Evolutionary conservation across 192 early-diverging fungal genomes (phyloP).

Genomic region (Coemansia sp.): DNA sequence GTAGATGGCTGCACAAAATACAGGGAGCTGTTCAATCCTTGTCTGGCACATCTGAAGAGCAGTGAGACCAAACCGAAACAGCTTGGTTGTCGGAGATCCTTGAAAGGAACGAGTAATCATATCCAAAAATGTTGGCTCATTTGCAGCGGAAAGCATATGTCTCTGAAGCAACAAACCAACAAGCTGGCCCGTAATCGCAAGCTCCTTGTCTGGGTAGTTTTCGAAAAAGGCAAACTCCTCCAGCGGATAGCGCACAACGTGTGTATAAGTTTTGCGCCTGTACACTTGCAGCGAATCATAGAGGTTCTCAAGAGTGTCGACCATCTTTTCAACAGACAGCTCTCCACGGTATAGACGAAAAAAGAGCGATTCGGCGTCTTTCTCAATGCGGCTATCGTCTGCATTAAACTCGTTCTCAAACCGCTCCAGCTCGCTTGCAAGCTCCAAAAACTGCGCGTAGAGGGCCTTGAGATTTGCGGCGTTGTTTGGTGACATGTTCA

Average conservation of each 20-base stretch:
- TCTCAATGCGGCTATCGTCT: conserved; percentile 49
- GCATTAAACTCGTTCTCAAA: conserved; percentile 37
- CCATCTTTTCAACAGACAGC: conserved; percentile 77
- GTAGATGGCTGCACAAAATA: conserved; percentile 79
- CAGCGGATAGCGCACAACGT: conserved; percentile 91
- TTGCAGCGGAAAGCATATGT: conserved; percentile 76
- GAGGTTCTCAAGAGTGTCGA: conserved; percentile 77
- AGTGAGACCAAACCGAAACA: conserved; percentile 89
- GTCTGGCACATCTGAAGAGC: conserved; percentile 81
- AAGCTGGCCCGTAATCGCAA: conserved; percentile 82
- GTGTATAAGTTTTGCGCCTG: conserved; percentile 82
- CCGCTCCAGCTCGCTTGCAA: conserved; percentile 40
- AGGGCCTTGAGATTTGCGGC: conserved; percentile 57
- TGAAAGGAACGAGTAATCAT: conserved; percentile 87
- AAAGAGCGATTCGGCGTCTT: conserved; percentile 56
- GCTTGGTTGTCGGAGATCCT: conserved; percentile 71
- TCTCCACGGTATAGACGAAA: conserved; percentile 56
- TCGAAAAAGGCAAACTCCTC: conserved; percentile 96
- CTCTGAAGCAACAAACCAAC: conserved; percentile 91
- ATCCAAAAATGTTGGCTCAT: conserved; percentile 84
- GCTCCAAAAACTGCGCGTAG: conserved; percentile 50
- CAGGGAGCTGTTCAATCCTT: conserved; percentile 86
- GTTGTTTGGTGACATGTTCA: conserved; percentile 53
- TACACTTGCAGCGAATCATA: conserved; percentile 72
- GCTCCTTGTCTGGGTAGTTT: conserved; percentile 91